These are phyloP conservation scores for Ophiostoma pallidulum DNA, from an alignment of 2,329 filamentous ascomycete species.

Conservation along the genomic window DNA sequence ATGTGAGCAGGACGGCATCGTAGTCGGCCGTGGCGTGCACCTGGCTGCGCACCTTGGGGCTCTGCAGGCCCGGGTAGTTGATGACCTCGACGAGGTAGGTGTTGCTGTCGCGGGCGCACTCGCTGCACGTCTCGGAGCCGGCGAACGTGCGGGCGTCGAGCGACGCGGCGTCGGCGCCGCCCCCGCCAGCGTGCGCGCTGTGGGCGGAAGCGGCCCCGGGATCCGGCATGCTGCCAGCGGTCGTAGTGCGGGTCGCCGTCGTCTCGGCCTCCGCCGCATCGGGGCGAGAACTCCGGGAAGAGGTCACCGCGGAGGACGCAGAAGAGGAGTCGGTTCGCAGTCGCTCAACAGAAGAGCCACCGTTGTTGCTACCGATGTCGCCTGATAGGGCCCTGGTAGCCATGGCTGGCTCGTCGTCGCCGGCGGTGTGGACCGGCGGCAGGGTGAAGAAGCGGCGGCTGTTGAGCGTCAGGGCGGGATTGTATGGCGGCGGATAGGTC, in stretches of 20 bases:
- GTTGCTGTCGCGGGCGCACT: conserved; percentile 15
- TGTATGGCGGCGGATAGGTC: conserved; percentile 23
- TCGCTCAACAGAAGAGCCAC: not conserved
- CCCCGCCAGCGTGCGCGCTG: too few species aligned
- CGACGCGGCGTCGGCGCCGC: not conserved
- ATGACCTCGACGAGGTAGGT: conserved; percentile 23
- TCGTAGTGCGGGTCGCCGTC: too few species aligned
- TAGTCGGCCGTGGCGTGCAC: conserved; percentile 19
- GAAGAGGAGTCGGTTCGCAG: not conserved
- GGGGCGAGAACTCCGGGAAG: too few species aligned
- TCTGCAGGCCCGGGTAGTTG: conserved; percentile 22
- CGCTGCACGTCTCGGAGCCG: conserved; percentile 6
- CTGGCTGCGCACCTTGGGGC: conserved; percentile 14
- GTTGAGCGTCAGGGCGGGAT: conserved; percentile 22
- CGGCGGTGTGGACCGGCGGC: not conserved
- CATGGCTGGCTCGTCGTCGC: too few species aligned
- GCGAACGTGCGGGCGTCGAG: conserved; percentile 11
- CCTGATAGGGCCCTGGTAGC: too few species aligned
- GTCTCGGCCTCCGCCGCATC: too few species aligned
- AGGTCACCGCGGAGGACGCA: not conserved
- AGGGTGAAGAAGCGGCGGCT: conserved; percentile 22
- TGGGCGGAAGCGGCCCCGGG: too few species aligned
- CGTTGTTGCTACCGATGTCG: not conserved
- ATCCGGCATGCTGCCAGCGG: too few species aligned
- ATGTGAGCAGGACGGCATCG: conserved; percentile 23